Conservation (phyloP, 805 yeast species). For the Candida xyloterini region DNA sequence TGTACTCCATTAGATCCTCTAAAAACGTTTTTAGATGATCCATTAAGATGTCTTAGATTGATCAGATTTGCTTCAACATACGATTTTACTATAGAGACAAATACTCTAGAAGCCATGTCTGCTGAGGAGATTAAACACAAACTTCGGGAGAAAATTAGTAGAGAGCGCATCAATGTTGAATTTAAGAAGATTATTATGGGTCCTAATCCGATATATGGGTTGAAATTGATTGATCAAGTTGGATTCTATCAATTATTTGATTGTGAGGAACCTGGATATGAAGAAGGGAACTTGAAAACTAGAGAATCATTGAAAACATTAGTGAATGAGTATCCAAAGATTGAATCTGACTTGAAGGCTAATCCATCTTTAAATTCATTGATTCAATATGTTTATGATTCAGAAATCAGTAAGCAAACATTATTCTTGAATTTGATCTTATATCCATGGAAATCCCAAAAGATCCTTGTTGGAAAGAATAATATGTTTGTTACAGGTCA, state of each 20-base stretch:
- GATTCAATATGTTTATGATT: constrained; percentile 22
- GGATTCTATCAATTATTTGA: constrained; percentile 59
- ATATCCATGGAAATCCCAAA: constrained; percentile 44
- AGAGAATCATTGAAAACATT: constrained; percentile 19
- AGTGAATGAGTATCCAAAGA: constrained; percentile 16
- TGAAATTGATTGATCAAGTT: constrained; percentile 54
- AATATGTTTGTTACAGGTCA: constrained; percentile 41
- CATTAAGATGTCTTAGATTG: constrained; percentile 80
- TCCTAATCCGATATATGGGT: constrained; percentile 58
- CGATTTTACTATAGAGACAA: constrained; percentile 59
- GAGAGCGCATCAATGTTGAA: constrained; percentile 89
- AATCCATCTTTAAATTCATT: constrained; percentile 2
- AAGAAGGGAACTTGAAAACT: constrained; percentile 5
- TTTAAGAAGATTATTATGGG: constrained; percentile 73
- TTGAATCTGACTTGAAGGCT: constrained; percentile 19
- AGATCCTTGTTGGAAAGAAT: constrained; percentile 29
- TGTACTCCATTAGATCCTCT: constrained; percentile 86
- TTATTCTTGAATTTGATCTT: constrained; percentile 52
- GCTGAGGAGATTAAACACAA: constrained; percentile 53
- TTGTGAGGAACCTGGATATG: constrained; percentile 29
- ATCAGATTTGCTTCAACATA: constrained; percentile 84
- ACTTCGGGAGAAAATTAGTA: constrained; percentile 70
- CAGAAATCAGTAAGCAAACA: constrained; percentile 22
- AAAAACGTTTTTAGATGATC: constrained; percentile 90
- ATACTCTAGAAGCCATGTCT: constrained; percentile 64